A percentile compares a stretch with the other conserved stretches of the same genome.
Conservation (phyloP, 2,329 filamentous ascomycete genomes). For the Parastagonospora avenae region DNA sequence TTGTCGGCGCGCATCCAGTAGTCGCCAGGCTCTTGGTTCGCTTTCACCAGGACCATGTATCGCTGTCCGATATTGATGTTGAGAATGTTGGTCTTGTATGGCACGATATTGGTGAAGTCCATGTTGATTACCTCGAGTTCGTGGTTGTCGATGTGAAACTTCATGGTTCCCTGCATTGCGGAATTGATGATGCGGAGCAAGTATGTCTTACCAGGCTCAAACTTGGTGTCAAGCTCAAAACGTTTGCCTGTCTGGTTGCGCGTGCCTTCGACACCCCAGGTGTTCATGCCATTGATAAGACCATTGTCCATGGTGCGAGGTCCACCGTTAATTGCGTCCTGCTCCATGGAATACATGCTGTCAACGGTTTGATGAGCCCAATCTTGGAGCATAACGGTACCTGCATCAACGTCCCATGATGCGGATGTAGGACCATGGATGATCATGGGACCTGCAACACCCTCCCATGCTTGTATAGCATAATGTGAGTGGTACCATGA, state of each 20-base stretch:
- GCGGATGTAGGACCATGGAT: conserved; percentile 44
- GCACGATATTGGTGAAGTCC: conserved; percentile 45
- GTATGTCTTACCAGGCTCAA: conserved; percentile 61
- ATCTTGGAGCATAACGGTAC: conserved; percentile 46
- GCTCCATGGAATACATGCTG: conserved; percentile 27
- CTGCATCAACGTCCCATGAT: conserved; percentile 47
- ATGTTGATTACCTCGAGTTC: conserved; percentile 46
- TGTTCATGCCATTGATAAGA: conserved; percentile 51
- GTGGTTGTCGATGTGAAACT: conserved; percentile 52
- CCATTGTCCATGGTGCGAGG: conserved; percentile 44
- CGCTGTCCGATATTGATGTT: conserved; percentile 44
- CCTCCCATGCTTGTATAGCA: conserved; percentile 48
- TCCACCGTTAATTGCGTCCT: conserved; percentile 20
- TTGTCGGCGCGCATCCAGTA: conserved; percentile 41
- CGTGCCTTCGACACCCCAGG: conserved; percentile 28
- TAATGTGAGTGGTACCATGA: conserved; percentile 72
- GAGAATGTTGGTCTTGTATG: conserved; percentile 45
- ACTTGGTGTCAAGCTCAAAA: conserved; percentile 34
- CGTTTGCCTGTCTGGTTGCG: conserved; percentile 28
- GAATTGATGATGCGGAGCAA: conserved; percentile 69
- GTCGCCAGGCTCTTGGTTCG: conserved; percentile 19
- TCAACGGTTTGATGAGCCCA: conserved; percentile 47
- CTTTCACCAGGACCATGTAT: conserved; percentile 29
- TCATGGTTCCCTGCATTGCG: conserved; percentile 49
- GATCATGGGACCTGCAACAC: conserved; percentile 46